Evolutionary conservation across 129 eudicot species (phyloP), one percentile per base, ranked within the genome.

Genomic region (Ambrosia artemisiifolia): DNA sequence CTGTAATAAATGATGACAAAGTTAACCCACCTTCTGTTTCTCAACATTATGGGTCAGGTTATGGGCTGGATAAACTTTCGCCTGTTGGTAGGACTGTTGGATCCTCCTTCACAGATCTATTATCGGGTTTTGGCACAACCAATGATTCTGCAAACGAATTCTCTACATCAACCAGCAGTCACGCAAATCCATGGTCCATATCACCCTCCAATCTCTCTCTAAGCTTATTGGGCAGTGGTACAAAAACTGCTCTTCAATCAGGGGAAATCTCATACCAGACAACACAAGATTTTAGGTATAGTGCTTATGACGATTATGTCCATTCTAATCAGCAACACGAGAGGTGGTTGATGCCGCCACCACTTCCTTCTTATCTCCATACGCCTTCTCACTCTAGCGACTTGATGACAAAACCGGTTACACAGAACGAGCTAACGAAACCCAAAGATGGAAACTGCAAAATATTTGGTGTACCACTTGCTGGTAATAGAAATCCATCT

Each of bases 381-480:
- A 76, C 53, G 43, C 63, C 83, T 77, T 51, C 81, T 72, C 84
- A 83, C 55, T 68, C 88, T 2, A 70, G 83, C 69, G 96, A 87
- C 19, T 13, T 73, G 79, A 69, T 75, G 78, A 83, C 2, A 80
- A 76, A 47, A 6, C 61, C 47, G 36, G 72, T 51, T 44, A 84
- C 76, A 60, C 81, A 75, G 32, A 80, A 67, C 7, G 91, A 94
- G 34, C 70, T 74, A 28, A 44, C 47, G 9, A 86, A 77, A 69
- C 83, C 86, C 0, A 84, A 81, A 74, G 97, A 90, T 7, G 89
- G 91, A 50, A 85, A 88, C 70, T 88, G 83, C 69, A 94, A 88
- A 85, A 85, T 94, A 54, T 94, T 94, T 77, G 99, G 99, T 43
- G 88, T 94, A 71, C 87, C 93, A 11, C 88, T 94, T 40, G 75